phyloP scores from a whole-genome alignment of 345 rosid species.

The Aurinia saxatilis region DNA sequence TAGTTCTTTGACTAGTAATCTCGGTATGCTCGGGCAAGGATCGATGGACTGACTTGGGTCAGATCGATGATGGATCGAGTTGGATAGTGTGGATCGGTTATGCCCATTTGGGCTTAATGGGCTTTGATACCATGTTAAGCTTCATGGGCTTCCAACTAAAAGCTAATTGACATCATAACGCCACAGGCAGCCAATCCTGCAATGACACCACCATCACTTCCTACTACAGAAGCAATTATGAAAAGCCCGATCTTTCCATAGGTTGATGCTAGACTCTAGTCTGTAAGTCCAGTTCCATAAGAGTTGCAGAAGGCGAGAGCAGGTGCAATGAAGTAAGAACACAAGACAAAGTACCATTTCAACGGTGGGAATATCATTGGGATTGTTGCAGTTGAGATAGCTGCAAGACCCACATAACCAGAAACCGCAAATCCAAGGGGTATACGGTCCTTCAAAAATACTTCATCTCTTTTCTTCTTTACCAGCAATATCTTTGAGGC shows the following conservation, averaged over 20 bases:
- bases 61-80: too few relatives aligned
- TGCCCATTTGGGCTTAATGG: too few relatives aligned
- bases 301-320: constrained; percentile 93
- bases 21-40: too few relatives aligned
- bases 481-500: constrained; percentile 40
- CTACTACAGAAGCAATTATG: constrained; percentile 75
- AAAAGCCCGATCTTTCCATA: constrained; percentile 94
- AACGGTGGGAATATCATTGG: constrained; percentile 76
- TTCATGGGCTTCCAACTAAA: too few relatives aligned
- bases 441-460: constrained; percentile 73
- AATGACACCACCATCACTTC: constrained; percentile 72
- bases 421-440: constrained; percentile 73
- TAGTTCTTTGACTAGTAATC: too few relatives aligned
- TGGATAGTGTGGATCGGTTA: too few relatives aligned
- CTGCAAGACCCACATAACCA: constrained; percentile 86
- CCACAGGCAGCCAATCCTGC: constrained; percentile 90
- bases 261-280: constrained; percentile 72
- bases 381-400: constrained; percentile 68
- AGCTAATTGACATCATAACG: too few relatives aligned
- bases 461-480: constrained; percentile 53
- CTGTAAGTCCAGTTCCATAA: constrained; percentile 82
- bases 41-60: too few relatives aligned
- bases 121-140: too few relatives aligned
- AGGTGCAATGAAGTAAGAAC: constrained; percentile 79
- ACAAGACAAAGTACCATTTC: constrained; percentile 78